Evolutionary conservation across 2,329 filamentous ascomycete genomes (phyloP), one percentile per base, ranked within the genome.

Genomic region (Aspergillus tubingensis): DNA sequence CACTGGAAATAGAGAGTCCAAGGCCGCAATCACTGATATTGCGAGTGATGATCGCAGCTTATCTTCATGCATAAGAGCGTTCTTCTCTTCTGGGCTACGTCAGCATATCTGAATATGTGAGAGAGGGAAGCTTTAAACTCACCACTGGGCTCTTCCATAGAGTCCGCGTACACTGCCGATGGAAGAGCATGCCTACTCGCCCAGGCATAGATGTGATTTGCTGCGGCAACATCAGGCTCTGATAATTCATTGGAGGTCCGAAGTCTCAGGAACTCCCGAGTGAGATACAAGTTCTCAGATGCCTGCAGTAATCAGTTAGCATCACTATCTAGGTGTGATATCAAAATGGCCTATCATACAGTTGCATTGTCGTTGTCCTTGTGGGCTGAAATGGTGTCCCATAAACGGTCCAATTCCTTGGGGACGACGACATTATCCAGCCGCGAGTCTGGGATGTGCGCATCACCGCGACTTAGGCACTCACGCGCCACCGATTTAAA

Each of bases 171-270:
- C 27, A 70, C 69, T 5, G 71, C 59, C 13, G 66, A 71, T 7
- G 76, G 76, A 11, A 77, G 62, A 11, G 75, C 71, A 53, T 65
- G 41, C 17, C 54, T 30, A 50, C 67, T 68, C 27, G 72, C 66
- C 77, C 77, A 79, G 10, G 64, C 59, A 44, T 74, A 73, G 2
- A 79, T 48, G 5, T 66, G 62, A 32, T 68, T 67, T 5, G 68
- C 64, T 15, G 69, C 68, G 15, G 65, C 41, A 13, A 54, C 60
- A 32, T 77, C 74, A 7, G 63, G 54, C 13, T 63, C 57, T 8
- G 68, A 64, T 17, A 72, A 49, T 6, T 30, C 25, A 44, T 57
- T 65, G 4, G 59, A 56, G 15, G 47, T 60, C 62, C 66, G 65
- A 30, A 43, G 41, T 32, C 64, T 63, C 27, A 76, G 54, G 41